Evolutionary conservation across 2,329 filamentous ascomycete species (phyloP).

Genomic region (Aurifilum marmelostoma): DNA sequence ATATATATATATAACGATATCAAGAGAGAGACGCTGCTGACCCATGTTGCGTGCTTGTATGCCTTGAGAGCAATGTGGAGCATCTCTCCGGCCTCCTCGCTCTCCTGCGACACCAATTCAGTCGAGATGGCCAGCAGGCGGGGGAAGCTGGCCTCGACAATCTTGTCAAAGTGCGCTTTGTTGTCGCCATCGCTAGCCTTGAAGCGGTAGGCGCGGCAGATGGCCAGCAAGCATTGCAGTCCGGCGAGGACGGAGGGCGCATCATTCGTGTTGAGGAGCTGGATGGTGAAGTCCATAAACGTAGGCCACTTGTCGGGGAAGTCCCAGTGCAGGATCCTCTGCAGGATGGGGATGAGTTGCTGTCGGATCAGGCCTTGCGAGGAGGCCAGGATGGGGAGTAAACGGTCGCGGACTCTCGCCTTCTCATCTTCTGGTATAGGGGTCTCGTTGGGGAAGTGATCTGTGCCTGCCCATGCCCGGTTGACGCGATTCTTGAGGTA

Average conservation of each 20-base stretch:
- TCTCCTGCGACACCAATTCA: slow-evolving; percentile 86
- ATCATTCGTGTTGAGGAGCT: slow-evolving; percentile 85
- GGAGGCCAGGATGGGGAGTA: slow-evolving; percentile 85
- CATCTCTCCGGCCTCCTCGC: slow-evolving; percentile 95
- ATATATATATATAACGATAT: too few relatives aligned
- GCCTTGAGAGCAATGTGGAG: slow-evolving; percentile 92
- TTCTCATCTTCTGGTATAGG: slow-evolving; percentile 90
- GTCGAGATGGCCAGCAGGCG: slow-evolving; percentile 85
- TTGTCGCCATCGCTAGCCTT: slow-evolving; percentile 77
- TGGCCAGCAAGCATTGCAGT: slow-evolving; percentile 88
- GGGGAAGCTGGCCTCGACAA: slow-evolving; percentile 89
- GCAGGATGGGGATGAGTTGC: slow-evolving; percentile 90
- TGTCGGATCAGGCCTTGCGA: slow-evolving; percentile 82
- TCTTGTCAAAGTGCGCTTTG: slow-evolving; percentile 87
- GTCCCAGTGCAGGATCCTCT: slow-evolving; percentile 94
- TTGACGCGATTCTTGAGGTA: slow-evolving; percentile 98
- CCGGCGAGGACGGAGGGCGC: slow-evolving; percentile 87
- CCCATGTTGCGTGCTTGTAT: slow-evolving; percentile 98
- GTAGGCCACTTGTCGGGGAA: slow-evolving; percentile 93
- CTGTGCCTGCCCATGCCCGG: slow-evolving; percentile 82
- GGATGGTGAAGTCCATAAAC: slow-evolving; percentile 90
- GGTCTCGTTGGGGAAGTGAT: slow-evolving; percentile 73
- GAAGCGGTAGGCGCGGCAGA: slow-evolving; percentile 95
- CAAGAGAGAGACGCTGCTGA: slow-evolving; percentile 50
- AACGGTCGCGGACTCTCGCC: slow-evolving; percentile 78